A percentile compares a stretch with the other conserved stretches of the same genome.
These are phyloP conservation scores for Adansonia rubrostipa DNA, from an alignment of 441 rosid species.

Conservation along the genomic window DNA sequence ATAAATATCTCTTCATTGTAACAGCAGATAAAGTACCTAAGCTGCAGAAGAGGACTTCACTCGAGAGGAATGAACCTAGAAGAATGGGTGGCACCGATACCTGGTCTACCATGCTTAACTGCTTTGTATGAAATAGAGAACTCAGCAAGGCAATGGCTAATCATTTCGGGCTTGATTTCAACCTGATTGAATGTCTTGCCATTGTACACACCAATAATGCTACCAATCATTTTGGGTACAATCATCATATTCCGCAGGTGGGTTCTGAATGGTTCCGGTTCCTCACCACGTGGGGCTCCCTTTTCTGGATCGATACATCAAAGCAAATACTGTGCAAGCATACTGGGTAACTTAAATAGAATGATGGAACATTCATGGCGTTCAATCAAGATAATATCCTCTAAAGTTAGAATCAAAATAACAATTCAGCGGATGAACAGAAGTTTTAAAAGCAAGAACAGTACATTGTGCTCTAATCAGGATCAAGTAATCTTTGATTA, in stretches of 20 bases:
- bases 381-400: not conserved
- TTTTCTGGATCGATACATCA: constrained; percentile 53
- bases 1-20: not conserved
- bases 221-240: constrained; percentile 92
- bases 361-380: not conserved
- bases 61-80: constrained; percentile 91
- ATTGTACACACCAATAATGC: constrained; percentile 83
- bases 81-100: constrained; percentile 88
- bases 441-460: not conserved
- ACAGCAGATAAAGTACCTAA: not conserved
- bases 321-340: not conserved
- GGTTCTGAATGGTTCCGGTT: constrained; percentile 82
- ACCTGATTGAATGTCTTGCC: constrained; percentile 91
- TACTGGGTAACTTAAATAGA: not conserved
- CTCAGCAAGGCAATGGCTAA: constrained; percentile 88
- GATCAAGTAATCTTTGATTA: not conserved
- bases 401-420: not conserved
- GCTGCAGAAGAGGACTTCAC: constrained; percentile 38
- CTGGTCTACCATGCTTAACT: constrained; percentile 93
- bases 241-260: constrained; percentile 80
- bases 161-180: constrained; percentile 93
- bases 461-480: not conserved
- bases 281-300: constrained; percentile 89
- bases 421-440: not conserved
- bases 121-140: constrained; percentile 92